phyloP scores from a whole-genome alignment of 2,329 filamentous ascomycete species.

The Pseudogymnoascus sp. region DNA sequence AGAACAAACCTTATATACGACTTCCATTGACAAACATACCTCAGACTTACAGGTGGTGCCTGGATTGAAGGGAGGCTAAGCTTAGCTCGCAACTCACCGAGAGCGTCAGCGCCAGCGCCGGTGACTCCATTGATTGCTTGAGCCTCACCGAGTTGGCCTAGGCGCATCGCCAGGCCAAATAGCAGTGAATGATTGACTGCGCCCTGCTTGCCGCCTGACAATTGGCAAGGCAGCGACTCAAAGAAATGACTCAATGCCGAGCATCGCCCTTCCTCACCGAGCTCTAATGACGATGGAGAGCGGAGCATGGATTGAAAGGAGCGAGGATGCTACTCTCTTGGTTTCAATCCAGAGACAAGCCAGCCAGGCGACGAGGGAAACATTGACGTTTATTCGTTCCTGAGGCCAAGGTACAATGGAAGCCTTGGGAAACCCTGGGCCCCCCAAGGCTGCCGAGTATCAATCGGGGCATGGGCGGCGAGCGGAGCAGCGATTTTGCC shows the following conservation, averaged over 20 bases:
- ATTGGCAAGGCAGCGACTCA: conserved; percentile 6
- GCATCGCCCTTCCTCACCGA: neutral
- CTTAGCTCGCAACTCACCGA: neutral
- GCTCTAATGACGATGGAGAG: neutral
- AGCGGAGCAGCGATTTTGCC: neutral
- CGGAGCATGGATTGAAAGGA: neutral
- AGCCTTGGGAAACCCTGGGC: conserved; percentile 3
- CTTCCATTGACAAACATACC: neutral
- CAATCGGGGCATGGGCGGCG: conserved; percentile 5
- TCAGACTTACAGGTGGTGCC: neutral
- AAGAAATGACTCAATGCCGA: conserved; percentile 7
- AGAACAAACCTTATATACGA: neutral
- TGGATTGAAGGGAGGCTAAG: conserved; percentile 6
- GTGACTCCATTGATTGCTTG: conserved; percentile 5
- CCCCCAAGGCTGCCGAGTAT: conserved; percentile 4
- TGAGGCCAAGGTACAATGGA: conserved; percentile 4
- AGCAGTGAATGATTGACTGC: neutral
- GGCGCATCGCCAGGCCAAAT: conserved; percentile 5
- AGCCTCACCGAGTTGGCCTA: neutral
- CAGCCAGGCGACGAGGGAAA: conserved; percentile 1
- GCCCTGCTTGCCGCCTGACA: neutral
- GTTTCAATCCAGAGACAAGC: conserved; percentile 6
- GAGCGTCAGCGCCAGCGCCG: neutral
- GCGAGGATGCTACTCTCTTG: conserved; percentile 5
- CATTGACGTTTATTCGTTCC: conserved; percentile 7